Base-by-base conservation (phyloP, 768 basidiomycete genomes). In the Tylopilus sp. region DNA sequence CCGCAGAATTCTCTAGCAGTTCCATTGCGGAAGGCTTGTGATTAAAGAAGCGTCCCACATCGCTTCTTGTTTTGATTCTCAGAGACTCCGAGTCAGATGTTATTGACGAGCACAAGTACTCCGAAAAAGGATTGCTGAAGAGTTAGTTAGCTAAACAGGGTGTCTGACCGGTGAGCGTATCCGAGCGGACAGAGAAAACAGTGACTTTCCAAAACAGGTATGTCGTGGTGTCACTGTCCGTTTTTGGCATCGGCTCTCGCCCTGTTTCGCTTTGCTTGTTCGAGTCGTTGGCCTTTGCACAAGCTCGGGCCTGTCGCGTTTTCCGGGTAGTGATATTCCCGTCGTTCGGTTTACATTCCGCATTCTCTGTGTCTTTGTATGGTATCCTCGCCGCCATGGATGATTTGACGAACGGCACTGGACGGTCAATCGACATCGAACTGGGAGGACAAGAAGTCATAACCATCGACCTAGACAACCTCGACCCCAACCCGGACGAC, bases 401-500 rank as follows among this genome's bases (percentile, higher is more conserved):
- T 9, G 59, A 64, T 3, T 59, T 25, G 25, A 45, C 43, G 12
- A 45, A 30, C 43, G 14, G 28, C 4, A 21, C n/a, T 8, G 64
- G 60, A 30, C 60, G 74, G 46, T 72, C 84, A 6, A 78, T 89
- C 45, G 86, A 89, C 68, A 89, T 92, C 60, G 89, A 90, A 63
- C 77, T 91, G 6, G 85, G 85, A 33, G 82, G 85, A 8, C 86
- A 89, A 70, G 93, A 95, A 71, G 82, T 90, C 64, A 88, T 95
- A 54, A 88, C 89, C 21, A 86, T 98, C 54, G 90, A 96, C 75
- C 80, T 98, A 34, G 89, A 91, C 74, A 76, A 86, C 61, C 84
- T 98, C 46, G 88, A 91, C 69, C 84, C 84, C 5, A 85, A 82
- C 62, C 83, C 86, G 8, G 83, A 86, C 55, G 86, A 89, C 55